These are phyloP conservation scores for Clonostachys chloroleuca DNA, from an alignment of 2,329 filamentous ascomycete species.

Conservation along the genomic window DNA sequence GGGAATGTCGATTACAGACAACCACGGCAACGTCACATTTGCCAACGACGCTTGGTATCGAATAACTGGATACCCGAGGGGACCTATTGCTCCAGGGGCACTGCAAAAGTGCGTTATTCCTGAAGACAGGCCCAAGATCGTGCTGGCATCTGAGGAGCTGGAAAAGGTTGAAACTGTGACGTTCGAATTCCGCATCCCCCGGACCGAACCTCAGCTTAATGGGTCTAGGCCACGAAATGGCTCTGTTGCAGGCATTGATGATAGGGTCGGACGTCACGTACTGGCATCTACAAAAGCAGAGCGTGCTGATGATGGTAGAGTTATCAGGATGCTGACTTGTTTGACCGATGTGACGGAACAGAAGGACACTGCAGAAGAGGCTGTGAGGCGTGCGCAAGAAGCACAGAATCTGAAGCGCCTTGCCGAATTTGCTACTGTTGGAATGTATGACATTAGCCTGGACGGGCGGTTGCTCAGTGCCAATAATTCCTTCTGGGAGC, in stretches of 20 bases:
- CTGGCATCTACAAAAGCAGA: constrained; percentile 43
- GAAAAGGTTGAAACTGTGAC: constrained; percentile 28
- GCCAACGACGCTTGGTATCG: constrained; percentile 65
- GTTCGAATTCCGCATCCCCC: constrained; percentile 37
- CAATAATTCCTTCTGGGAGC: constrained; percentile 48
- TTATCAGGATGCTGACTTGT: constrained; percentile 41
- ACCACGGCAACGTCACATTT: constrained; percentile 60
- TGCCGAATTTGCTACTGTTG: constrained; percentile 48
- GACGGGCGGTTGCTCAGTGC: constrained; percentile 43
- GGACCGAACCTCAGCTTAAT: constrained; percentile 3
- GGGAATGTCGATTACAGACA: constrained; percentile 68
- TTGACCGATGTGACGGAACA: constrained; percentile 47
- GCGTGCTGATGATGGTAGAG: constrained; percentile 30
- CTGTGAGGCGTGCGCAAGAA: constrained; percentile 42
- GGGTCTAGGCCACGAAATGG: constrained; percentile 10
- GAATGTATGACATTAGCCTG: constrained; percentile 50
- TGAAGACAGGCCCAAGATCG: constrained; percentile 36
- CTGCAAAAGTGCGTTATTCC: constrained; percentile 40
- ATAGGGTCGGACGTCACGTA: constrained; percentile 33
- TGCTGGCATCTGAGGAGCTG: constrained; percentile 34
- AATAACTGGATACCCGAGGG: constrained; percentile 39
- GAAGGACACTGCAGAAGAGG: constrained; percentile 42
- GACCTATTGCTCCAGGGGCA: constrained; percentile 20
- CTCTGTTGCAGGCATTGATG: constrained; percentile 11
- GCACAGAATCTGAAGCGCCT: constrained; percentile 49